These are phyloP conservation scores for Diaporthe australafricana DNA, from an alignment of 2,329 filamentous ascomycete genomes.

Conservation along the genomic window DNA sequence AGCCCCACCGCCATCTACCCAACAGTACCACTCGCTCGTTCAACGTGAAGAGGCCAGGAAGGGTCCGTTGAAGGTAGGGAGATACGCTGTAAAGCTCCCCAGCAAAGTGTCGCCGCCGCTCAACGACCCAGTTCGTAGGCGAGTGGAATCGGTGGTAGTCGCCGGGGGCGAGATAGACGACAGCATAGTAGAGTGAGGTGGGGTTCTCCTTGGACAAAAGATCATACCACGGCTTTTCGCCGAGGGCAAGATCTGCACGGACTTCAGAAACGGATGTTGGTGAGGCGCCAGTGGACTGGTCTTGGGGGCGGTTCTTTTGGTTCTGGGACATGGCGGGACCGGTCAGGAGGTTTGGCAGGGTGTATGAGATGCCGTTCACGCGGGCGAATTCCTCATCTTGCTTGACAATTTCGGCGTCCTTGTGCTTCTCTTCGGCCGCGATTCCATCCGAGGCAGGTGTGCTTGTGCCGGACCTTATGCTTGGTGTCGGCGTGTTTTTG, in stretches of 20 bases:
- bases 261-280: constrained; percentile 85
- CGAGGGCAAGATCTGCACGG: constrained; percentile 82
- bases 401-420: constrained; percentile 75
- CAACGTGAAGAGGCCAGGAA: constrained; percentile 94
- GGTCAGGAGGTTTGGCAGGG: constrained; percentile 86
- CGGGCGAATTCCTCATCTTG: constrained; percentile 92
- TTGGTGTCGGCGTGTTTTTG: constrained; percentile 66
- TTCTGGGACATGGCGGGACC: constrained; percentile 65
- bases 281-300: constrained; percentile 78
- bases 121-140: constrained; percentile 93
- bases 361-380: constrained; percentile 96
- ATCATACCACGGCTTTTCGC: constrained; percentile 77
- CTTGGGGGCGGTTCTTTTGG: constrained; percentile 66
- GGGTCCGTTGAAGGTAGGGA: constrained; percentile 90
- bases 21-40: constrained; percentile 96
- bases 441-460: constrained; percentile 47
- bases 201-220: constrained; percentile 70
- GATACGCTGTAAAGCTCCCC: constrained; percentile 96
- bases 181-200: constrained; percentile 89
- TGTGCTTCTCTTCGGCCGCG: constrained; percentile 45
- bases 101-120: constrained; percentile 94
- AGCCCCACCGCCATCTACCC: constrained; percentile 95
- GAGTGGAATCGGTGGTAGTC: constrained; percentile 99
- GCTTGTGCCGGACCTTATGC: constrained; percentile 51
- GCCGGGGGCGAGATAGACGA: constrained; percentile 95